Conservation (phyloP, 352 stramenopile genomes). For the Phytophthora citrophthora region DNA sequence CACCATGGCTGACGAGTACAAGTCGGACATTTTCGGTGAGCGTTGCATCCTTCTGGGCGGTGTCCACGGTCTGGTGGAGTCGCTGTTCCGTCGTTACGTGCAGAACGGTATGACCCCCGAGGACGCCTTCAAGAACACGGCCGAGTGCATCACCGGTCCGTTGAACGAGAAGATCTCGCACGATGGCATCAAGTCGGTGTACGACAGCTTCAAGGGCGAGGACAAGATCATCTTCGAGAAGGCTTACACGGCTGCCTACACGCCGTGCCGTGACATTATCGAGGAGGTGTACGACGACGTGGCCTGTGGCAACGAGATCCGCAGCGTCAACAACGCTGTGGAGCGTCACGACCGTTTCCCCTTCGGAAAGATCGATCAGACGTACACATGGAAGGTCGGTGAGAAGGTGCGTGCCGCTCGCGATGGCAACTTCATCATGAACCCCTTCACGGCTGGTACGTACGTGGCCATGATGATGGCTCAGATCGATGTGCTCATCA, state of each 20-base stretch:
- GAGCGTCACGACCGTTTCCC: slow-evolving; percentile 94
- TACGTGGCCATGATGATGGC: slow-evolving; percentile 99
- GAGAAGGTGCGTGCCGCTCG: slow-evolving; percentile 95
- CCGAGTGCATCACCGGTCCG: slow-evolving; percentile 97
- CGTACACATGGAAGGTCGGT: slow-evolving; percentile 96
- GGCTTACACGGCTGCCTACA: slow-evolving; percentile 96
- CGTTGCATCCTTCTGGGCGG: slow-evolving; percentile 97
- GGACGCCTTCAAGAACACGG: slow-evolving; percentile 96
- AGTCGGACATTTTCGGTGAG: slow-evolving; percentile 98
- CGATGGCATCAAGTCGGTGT: slow-evolving; percentile 96
- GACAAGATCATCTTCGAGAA: slow-evolving; percentile 95
- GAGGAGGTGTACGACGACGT: slow-evolving; percentile 99
- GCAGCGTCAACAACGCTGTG: slow-evolving; percentile 98
- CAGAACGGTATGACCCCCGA: slow-evolving; percentile 94
- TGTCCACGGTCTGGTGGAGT: slow-evolving; percentile 98
- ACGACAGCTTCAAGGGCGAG: slow-evolving; percentile 92
- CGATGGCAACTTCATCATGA: slow-evolving; percentile 97
- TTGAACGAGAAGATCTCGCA: slow-evolving; percentile 98
- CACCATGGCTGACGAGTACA: slow-evolving; percentile 96
- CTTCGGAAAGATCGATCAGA: slow-evolving; percentile 98
- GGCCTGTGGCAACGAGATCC: slow-evolving; percentile 97
- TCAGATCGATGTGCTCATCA: slow-evolving; percentile 97
- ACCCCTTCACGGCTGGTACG: slow-evolving; percentile 97
- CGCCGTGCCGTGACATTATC: slow-evolving; percentile 96
- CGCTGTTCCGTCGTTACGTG: slow-evolving; percentile 97